These are phyloP conservation scores for Lentithecium fluviatile DNA, from an alignment of 495 filamentous ascomycete genomes.

Conservation along the genomic window DNA sequence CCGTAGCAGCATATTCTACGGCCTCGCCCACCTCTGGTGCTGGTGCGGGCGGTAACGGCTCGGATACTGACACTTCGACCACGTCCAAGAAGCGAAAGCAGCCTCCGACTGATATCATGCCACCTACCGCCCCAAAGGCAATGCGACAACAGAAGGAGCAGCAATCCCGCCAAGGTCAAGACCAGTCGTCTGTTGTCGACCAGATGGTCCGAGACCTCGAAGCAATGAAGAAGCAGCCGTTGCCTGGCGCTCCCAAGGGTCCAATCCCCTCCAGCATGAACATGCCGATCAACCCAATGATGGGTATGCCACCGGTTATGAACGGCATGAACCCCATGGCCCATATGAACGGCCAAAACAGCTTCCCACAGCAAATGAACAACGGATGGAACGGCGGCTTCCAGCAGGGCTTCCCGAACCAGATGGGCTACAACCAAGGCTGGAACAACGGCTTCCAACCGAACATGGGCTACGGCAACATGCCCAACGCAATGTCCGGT, in stretches of 20 bases:
- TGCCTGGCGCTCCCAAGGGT: constrained; percentile 6
- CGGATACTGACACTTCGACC: constrained; percentile 22
- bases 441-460: too few species aligned
- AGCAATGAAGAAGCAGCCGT: constrained; percentile 32
- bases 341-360: constrained; percentile 45
- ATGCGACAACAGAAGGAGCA: constrained; percentile 42
- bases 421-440: too few species aligned
- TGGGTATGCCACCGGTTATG: constrained; percentile 42
- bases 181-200: constrained; percentile 9
- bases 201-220: constrained; percentile 39
- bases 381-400: constrained; percentile 19
- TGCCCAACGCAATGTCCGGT: not conserved
- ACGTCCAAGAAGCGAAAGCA: constrained; percentile 71
- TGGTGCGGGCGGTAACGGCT: constrained; percentile 19
- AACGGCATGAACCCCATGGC: constrained; percentile 52
- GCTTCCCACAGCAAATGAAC: constrained; percentile 31
- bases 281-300: constrained; percentile 47
- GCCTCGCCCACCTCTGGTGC: constrained; percentile 1
- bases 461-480: constrained; percentile 3
- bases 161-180: constrained; percentile 36
- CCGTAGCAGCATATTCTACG: constrained; percentile 15
- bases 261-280: constrained; percentile 26
- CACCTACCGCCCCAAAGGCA: constrained; percentile 52
- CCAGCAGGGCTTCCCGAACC: too few species aligned
- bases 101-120: constrained; percentile 60